These are phyloP conservation scores for Glutinoglossum americanum DNA, from an alignment of 495 filamentous ascomycete genomes.

Conservation along the genomic window DNA sequence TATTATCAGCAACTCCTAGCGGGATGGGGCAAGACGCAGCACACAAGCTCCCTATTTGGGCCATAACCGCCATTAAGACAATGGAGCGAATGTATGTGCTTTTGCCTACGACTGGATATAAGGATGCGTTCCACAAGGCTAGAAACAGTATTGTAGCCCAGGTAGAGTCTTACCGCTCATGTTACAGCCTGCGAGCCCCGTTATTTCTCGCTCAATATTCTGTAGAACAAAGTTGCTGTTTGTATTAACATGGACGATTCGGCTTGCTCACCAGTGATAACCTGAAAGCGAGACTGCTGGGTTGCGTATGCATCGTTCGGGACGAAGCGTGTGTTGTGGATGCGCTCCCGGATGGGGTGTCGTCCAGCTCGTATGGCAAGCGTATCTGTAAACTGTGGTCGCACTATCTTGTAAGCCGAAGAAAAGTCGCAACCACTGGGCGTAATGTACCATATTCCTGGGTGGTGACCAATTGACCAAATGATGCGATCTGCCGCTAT, in stretches of 20 bases:
- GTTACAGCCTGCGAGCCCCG: slow-evolving; percentile 43
- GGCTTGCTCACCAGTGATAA: slow-evolving; percentile 38
- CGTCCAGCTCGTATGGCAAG: slow-evolving; percentile 62
- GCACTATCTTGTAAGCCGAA: slow-evolving; percentile 18
- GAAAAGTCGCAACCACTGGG: background rate
- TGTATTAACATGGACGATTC: background rate
- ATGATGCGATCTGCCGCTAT: slow-evolving; percentile 29
- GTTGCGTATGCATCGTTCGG: slow-evolving; percentile 81
- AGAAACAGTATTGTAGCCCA: background rate
- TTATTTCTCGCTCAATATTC: background rate
- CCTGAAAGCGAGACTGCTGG: slow-evolving; percentile 58
- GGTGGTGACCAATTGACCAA: slow-evolving; percentile 54
- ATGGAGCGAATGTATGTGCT: slow-evolving; percentile 78
- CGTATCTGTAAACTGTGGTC: slow-evolving; percentile 51
- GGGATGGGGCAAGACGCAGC: background rate
- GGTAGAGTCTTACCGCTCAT: slow-evolving; percentile 72
- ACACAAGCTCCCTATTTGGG: slow-evolving; percentile 68
- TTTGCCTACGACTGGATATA: slow-evolving; percentile 1
- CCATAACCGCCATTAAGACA: slow-evolving; percentile 74
- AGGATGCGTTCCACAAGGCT: background rate
- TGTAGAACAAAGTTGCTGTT: background rate
- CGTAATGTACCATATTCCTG: slow-evolving; percentile 36
- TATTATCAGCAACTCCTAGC: background rate
- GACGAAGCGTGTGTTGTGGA: slow-evolving; percentile 42
- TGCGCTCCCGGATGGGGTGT: slow-evolving; percentile 66